These are phyloP conservation scores for Aureobasidium namibiae DNA, from an alignment of 2,329 filamentous ascomycete genomes.

Conservation along the genomic window DNA sequence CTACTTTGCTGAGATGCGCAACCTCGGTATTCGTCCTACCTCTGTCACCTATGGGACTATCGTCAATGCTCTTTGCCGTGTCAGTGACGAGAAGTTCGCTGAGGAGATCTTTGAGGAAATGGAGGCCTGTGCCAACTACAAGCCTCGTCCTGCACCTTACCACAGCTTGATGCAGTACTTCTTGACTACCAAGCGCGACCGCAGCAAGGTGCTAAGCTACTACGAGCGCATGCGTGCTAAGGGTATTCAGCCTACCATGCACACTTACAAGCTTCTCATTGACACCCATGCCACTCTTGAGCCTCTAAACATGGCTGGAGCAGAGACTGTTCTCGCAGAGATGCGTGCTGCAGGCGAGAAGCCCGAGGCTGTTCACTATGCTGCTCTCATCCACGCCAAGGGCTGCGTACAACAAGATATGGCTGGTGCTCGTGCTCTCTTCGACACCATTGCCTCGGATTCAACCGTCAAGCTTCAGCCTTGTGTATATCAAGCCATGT, in stretches of 20 bases:
- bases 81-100: constrained; percentile 94
- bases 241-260: constrained; percentile 81
- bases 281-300: constrained; percentile 93
- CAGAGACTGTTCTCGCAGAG: constrained; percentile 70
- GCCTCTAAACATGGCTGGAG: constrained; percentile 79
- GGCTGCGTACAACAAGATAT: constrained; percentile 92
- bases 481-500: constrained; percentile 91
- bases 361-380: constrained; percentile 90
- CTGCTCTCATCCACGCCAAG: constrained; percentile 89
- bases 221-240: constrained; percentile 88
- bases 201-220: constrained; percentile 85
- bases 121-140: constrained; percentile 98
- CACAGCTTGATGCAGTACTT: constrained; percentile 99
- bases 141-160: constrained; percentile 91
- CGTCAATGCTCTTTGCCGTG: constrained; percentile 93
- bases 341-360: constrained; percentile 67
- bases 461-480: constrained; percentile 62
- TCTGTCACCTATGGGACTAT: constrained; percentile 98
- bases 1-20: constrained; percentile 97
- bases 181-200: constrained; percentile 93
- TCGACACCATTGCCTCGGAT: constrained; percentile 69
- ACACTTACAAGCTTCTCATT: constrained; percentile 96
- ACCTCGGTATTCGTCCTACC: constrained; percentile 83
- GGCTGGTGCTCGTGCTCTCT: constrained; percentile 69
- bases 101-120: constrained; percentile 98